A percentile compares a stretch with the other conserved stretches of the same genome.
These are phyloP conservation scores for Phytophthora cactorum DNA, from an alignment of 352 stramenopile genomes.

Conservation along the genomic window DNA sequence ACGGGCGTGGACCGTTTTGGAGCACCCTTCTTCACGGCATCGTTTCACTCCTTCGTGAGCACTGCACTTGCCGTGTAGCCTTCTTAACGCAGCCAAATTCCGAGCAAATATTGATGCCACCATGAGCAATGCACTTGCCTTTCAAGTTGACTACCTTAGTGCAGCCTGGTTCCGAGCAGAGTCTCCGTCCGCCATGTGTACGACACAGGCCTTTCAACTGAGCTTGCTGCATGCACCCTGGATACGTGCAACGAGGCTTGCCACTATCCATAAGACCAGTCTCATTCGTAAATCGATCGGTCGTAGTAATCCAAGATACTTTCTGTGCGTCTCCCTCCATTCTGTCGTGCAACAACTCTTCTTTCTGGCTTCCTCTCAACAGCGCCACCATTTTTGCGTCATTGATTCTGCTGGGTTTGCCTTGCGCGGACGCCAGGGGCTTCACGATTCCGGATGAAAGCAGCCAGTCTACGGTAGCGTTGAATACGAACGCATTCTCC, in stretches of 20 bases:
- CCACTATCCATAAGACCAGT: not conserved
- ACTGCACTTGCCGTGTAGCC: not conserved
- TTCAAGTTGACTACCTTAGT: not conserved
- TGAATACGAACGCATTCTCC: not conserved
- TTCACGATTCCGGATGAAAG: not conserved
- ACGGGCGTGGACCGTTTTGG: not conserved
- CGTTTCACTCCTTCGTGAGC: not conserved
- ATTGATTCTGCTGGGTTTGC: not conserved
- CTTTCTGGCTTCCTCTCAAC: not conserved
- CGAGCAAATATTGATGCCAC: not conserved
- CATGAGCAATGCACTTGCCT: conserved; percentile 1
- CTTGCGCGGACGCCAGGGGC: not conserved
- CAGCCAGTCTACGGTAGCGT: not conserved
- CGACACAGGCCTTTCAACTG: not conserved
- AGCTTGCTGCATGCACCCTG: not conserved
- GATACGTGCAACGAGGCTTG: not conserved
- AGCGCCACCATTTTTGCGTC: too few relatives aligned
- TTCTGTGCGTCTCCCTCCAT: not conserved
- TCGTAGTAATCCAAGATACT: not conserved
- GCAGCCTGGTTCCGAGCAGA: conserved; percentile 1
- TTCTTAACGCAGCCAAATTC: not conserved
- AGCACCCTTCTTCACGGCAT: not conserved
- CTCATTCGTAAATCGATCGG: not conserved
- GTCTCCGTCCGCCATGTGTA: not conserved
- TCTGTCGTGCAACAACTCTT: not conserved